Base-by-base conservation (phyloP, 768 basidiomycete species). In the Goffeauzyma gilvescens region DNA sequence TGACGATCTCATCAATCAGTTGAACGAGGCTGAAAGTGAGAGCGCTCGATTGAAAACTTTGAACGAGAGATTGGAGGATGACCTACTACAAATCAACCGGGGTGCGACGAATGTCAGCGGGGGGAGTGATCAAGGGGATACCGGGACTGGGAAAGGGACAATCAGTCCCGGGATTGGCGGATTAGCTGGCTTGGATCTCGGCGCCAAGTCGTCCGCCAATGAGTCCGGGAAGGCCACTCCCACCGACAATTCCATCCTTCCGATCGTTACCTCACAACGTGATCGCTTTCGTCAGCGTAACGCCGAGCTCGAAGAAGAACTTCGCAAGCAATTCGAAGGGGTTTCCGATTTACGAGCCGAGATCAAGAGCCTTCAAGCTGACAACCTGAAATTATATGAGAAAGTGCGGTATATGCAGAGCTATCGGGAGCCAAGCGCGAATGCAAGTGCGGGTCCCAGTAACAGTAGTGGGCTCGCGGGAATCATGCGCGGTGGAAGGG, bases 341-440 rank as follows among this genome's bases (percentile, higher is more conserved):
- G 89, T 96, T 46, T 85, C 86, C 0, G 89, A 93, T 55, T 69
- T 96, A n/a, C 78, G 89, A 14, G 67, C 76, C 20, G 93, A 96
- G 65, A 77, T 87, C 65, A 86, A 89, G 62, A 75, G 74, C 42
- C 71, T 98, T 28, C 90, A 96, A 64, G 71, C 78, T 1, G 93
- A 96, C 64, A 98, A 96, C 60, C 73, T 98, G 33, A 96, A 98
- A 63, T 68, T 96, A 46, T 96, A 96, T 64, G 93, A 96, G 65
- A 98, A 96, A 68, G 89, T 96, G 39, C 77, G 89, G 48, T 96
- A 96, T 61, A 93, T 95, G 78, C 89, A 96, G 62, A 84, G 80
- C 48, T 98, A 96, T 56, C 74, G 82, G 14, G 82, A 86, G 57
- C 80, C 83, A 27, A 23, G 30, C 24, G 6, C 44, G 21, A 66